A percentile compares a stretch with the other conserved stretches of the same genome.
phyloP scores from a whole-genome alignment of 805 yeast species.

The Jamesozyma hellenica region DNA sequence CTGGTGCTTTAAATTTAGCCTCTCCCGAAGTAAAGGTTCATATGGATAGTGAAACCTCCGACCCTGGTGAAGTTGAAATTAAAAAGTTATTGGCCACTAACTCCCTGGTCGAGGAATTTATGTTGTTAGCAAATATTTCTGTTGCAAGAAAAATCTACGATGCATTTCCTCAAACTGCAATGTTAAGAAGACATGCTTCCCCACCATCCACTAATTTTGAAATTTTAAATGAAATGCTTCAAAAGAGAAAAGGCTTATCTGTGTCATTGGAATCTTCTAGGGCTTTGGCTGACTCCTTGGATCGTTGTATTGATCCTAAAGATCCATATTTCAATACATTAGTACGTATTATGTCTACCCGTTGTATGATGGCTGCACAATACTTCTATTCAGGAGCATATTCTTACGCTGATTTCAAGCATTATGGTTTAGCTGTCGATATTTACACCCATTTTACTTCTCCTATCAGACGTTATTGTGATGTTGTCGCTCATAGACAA shows the following conservation, averaged over 20 bases:
- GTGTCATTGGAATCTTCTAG: slow-evolving; percentile 78
- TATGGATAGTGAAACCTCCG: slow-evolving; percentile 94
- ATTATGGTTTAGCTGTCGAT: slow-evolving; percentile 95
- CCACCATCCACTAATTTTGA: slow-evolving; percentile 95
- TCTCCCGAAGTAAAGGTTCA: slow-evolving; percentile 97
- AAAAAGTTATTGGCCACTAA: slow-evolving; percentile 83
- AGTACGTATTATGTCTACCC: slow-evolving; percentile 90
- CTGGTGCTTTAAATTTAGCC: slow-evolving; percentile 93
- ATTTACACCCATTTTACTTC: slow-evolving; percentile 98
- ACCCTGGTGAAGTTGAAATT: slow-evolving; percentile 90
- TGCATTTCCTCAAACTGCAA: slow-evolving; percentile 94
- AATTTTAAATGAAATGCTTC: slow-evolving; percentile 74
- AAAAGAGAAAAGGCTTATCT: slow-evolving; percentile 65
- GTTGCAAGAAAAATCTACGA: slow-evolving; percentile 90
- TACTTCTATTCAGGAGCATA: slow-evolving; percentile 86
- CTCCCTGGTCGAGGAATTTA: slow-evolving; percentile 94
- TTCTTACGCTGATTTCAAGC: slow-evolving; percentile 85
- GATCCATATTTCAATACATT: slow-evolving; percentile 91
- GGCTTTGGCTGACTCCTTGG: slow-evolving; percentile 87
- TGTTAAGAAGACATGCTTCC: slow-evolving; percentile 95
- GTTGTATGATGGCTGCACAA: slow-evolving; percentile 99
- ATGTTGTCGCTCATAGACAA: slow-evolving; percentile 94
- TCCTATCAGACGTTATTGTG: slow-evolving; percentile 96
- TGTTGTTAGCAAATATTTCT: slow-evolving; percentile 93
- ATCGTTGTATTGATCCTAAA: slow-evolving; percentile 67